Base-by-base conservation (phyloP, 306 rosid species). In the Sindora glabra region DNA sequence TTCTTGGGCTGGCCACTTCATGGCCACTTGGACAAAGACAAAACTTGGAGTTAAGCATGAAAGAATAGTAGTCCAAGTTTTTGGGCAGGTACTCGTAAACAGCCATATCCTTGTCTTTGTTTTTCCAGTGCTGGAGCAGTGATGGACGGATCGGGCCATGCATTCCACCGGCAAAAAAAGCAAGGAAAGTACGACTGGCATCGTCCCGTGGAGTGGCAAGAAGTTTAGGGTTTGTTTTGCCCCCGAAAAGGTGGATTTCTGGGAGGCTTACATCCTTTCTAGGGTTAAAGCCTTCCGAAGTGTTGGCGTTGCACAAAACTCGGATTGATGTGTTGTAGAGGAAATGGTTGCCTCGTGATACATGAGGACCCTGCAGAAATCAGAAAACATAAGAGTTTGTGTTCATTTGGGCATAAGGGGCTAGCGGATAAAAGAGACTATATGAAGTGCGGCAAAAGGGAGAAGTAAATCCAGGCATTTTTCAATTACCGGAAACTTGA, bases 1-100 rank as follows among this genome's bases (percentile, higher is more conserved):
- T 71, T 65, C 97, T 84, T 0, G 95, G 97, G 70, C 96, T 91
- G 16, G 95, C 95, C 65, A 87, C 96, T 63, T 91, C 97, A 39
- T 71, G 58, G 38, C 96, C 96, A 36, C 95, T 91, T 1, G 97
- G 97, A 56, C 96, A 91, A 3, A 91, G 76, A 32, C 91, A 87
- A 23, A 81, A 91, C 79, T 73, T 91, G 58, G 97, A 87, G 32
- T 56, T 15, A 2, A 91, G 80, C 96, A 91, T 79, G 26, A 77
- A 74, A 46, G 94, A 75, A 66, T 82, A 62, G 63, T 90, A 90
- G 72, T 83, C 83, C 0, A 62, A 16, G 47, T 48, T 29, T 66
- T 74, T 68, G 2, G 97, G 89, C 25, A 90, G 94, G 81, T 87
- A 87, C 39, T 87, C 89, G 24, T 70, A 67, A 12, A 87, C 85